These are phyloP conservation scores for Chalciporus piperatus DNA, from an alignment of 768 basidiomycete species.

Conservation along the genomic window DNA sequence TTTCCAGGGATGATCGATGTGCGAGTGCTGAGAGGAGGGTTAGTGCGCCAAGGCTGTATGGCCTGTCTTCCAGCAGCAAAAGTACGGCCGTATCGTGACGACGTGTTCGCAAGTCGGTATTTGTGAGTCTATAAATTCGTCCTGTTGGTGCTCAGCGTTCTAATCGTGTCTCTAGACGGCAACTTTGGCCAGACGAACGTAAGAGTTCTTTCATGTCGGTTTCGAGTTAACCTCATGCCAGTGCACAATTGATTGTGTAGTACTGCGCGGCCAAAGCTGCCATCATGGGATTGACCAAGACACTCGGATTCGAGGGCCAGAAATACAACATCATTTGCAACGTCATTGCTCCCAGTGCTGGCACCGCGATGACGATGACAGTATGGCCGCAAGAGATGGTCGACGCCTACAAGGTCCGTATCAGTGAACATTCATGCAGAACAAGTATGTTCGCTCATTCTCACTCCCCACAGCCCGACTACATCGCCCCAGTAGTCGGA, in stretches of 20 bases:
- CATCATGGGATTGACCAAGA: conserved; percentile 86
- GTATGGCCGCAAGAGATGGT: conserved; percentile 85
- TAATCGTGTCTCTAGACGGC: conserved; percentile 56
- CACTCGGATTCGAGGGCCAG: conserved; percentile 86
- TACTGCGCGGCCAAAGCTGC: conserved; percentile 94
- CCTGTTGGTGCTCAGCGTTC: neutral
- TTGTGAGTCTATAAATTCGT: conserved; percentile 50
- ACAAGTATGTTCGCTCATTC: neutral
- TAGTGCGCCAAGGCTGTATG: conserved; percentile 93
- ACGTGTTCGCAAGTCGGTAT: conserved; percentile 93
- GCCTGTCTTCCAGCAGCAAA: conserved; percentile 96
- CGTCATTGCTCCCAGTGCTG: conserved; percentile 81
- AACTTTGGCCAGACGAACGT: conserved; percentile 95
- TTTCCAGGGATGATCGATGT: neutral
- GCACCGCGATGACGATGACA: conserved; percentile 89
- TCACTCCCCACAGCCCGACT: conserved; percentile 63
- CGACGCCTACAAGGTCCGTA: conserved; percentile 76
- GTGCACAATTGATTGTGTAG: conserved; percentile 29
- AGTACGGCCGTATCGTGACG: conserved; percentile 92
- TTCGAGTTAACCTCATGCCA: neutral
- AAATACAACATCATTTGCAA: conserved; percentile 92
- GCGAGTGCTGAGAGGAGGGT: neutral
- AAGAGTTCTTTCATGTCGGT: conserved; percentile 12
- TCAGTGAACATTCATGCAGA: neutral
- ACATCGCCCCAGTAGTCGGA: conserved; percentile 88